Percentiles rank a stretch among this genome's conserved stretches.
Evolutionary conservation across 495 filamentous ascomycete species (phyloP).

Genomic region (Neurospora cerealis): DNA sequence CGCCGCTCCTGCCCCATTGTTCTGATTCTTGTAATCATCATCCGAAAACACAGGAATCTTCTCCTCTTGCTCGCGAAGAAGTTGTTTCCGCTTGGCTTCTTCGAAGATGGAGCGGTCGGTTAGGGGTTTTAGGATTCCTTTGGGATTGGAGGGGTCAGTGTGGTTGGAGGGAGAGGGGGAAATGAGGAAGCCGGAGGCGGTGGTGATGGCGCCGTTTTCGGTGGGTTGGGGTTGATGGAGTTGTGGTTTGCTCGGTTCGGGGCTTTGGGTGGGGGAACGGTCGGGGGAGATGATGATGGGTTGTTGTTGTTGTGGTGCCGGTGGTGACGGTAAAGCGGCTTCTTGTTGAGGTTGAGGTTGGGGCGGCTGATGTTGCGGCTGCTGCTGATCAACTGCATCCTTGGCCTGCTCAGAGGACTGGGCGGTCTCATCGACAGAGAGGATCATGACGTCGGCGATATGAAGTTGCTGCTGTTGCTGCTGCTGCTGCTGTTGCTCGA

Average conservation of each 20-base stretch:
- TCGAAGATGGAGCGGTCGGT: constrained; percentile 16
- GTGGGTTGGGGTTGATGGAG: not conserved
- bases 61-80: constrained; percentile 33
- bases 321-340: not conserved
- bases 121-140: constrained; percentile 14
- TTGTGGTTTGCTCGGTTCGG: not conserved
- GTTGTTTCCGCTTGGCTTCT: constrained; percentile 19
- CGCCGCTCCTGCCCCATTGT: constrained; percentile 5
- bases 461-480: not conserved
- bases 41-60: constrained; percentile 36
- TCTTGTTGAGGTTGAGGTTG: not conserved
- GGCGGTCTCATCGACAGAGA: not conserved
- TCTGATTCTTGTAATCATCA: constrained; percentile 3
- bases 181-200: not conserved
- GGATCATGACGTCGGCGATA: constrained; percentile 4
- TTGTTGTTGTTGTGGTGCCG: not conserved
- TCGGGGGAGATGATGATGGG: not conserved
- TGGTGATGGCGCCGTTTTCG: constrained; percentile 1
- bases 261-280: not conserved
- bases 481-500: not conserved
- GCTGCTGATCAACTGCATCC: not conserved
- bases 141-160: not conserved
- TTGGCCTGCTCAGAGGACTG: not conserved
- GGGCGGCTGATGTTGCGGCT: not conserved
- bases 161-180: not conserved